These are phyloP conservation scores for Acanthamoeba castellanii DNA, from an alignment of 208 protist genomes.

Conservation along the genomic window DNA sequence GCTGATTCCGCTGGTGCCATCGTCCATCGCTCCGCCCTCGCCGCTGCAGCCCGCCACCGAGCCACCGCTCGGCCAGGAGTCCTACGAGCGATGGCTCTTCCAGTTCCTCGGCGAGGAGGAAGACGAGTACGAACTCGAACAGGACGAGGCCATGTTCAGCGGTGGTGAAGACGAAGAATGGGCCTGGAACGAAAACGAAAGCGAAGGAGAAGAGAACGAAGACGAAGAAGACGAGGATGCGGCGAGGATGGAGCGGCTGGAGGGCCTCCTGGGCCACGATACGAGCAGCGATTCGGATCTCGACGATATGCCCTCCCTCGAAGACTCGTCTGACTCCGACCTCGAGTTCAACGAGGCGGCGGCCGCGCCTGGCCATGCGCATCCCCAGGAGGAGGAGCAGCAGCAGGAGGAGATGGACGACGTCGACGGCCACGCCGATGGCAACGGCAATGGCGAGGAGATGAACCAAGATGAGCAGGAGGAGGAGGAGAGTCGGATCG, in stretches of 20 bases:
- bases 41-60: background rate
- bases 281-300: background rate
- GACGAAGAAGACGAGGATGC: background rate
- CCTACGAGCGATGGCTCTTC: background rate
- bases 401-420: background rate
- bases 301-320: background rate
- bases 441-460: background rate
- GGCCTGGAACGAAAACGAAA: background rate
- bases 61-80: background rate
- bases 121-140: background rate
- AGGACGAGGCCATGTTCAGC: background rate
- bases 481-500: background rate
- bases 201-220: background rate
- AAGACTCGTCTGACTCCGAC: background rate
- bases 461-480: background rate
- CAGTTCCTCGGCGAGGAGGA: background rate
- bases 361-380: background rate
- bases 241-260: too few relatives aligned
- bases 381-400: background rate
- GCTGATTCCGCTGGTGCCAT: constrained; percentile 47
- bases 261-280: background rate
- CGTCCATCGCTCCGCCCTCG: background rate
- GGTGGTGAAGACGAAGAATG: background rate
- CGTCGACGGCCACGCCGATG: background rate
- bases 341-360: background rate